Evolutionary conservation across 768 basidiomycete genomes (phyloP).

Genomic region (Tubosaeta sp.): DNA sequence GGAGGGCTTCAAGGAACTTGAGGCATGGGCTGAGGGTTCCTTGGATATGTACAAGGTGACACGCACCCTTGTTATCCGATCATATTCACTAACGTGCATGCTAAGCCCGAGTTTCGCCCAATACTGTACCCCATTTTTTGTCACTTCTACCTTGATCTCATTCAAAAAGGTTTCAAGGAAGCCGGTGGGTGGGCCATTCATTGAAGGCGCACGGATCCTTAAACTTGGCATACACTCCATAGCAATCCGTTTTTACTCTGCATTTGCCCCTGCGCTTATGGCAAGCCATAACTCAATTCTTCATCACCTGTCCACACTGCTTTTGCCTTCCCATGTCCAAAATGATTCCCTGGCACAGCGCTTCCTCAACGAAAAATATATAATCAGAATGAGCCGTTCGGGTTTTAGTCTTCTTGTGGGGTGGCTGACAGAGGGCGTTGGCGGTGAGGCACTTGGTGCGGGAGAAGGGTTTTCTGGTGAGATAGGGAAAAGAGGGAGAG

Average conservation of each 20-base stretch:
- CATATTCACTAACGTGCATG: constrained; percentile 11
- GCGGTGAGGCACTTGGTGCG: constrained; percentile 78
- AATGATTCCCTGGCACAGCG: constrained; percentile 79
- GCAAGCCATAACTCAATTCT: constrained; percentile 64
- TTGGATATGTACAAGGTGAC: constrained; percentile 83
- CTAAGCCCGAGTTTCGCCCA: constrained; percentile 86
- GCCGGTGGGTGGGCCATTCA: constrained; percentile 56
- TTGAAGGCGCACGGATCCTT: not conserved
- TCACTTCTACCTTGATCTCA: constrained; percentile 93
- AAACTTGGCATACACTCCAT: constrained; percentile 12
- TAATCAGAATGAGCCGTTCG: constrained; percentile 83
- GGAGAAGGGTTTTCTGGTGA: constrained; percentile 80
- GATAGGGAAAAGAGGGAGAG: constrained; percentile 78
- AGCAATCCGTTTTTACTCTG: constrained; percentile 74
- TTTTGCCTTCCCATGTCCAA: constrained; percentile 79
- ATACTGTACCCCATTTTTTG: constrained; percentile 95
- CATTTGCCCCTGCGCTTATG: constrained; percentile 65
- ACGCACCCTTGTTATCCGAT: constrained; percentile 23
- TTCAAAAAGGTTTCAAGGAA: constrained; percentile 85
- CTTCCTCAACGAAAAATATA: constrained; percentile 88
- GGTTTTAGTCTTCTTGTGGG: constrained; percentile 90
- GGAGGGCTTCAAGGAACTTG: constrained; percentile 80
- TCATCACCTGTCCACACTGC: constrained; percentile 74
- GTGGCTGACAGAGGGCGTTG: constrained; percentile 92
- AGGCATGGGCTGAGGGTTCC: constrained; percentile 87